Conservation (phyloP, 352 stramenopile genomes). For the Globisporangium apiculatum region DNA sequence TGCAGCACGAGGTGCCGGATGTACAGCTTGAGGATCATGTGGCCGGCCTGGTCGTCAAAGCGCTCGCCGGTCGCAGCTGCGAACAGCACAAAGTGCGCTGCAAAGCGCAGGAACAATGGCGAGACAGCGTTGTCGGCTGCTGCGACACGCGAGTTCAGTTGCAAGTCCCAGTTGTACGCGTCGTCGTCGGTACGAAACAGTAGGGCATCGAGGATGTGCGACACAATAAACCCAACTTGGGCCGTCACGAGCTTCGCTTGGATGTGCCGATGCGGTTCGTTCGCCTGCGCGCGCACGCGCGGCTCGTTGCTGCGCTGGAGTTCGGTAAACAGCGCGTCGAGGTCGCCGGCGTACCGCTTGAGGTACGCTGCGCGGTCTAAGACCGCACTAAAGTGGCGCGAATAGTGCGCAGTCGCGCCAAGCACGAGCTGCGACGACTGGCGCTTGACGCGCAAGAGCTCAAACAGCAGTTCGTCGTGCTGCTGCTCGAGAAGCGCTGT, state of each 20-base stretch:
- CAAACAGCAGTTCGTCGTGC: conserved; percentile 62
- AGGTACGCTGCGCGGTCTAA: conserved; percentile 73
- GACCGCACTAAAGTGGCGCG: conserved; percentile 44
- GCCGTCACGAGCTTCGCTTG: conserved; percentile 75
- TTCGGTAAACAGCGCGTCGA: conserved; percentile 76
- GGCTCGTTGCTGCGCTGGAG: conserved; percentile 55
- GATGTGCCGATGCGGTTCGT: conserved; percentile 63
- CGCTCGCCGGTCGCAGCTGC: conserved; percentile 55
- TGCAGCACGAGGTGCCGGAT: conserved; percentile 80
- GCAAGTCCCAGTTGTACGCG: conserved; percentile 65
- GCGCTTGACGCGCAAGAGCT: conserved; percentile 65
- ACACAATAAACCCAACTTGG: conserved; percentile 75
- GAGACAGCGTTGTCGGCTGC: conserved; percentile 34
- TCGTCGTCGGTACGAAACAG: conserved; percentile 36
- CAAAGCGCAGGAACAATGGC: conserved; percentile 66
- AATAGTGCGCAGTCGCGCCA: conserved; percentile 53
- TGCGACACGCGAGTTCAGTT: conserved; percentile 25
- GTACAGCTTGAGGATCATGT: conserved; percentile 82
- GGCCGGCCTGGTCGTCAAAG: conserved; percentile 51
- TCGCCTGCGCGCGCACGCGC: conserved; percentile 58
- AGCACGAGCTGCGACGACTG: conserved; percentile 70
- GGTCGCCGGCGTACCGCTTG: conserved; percentile 57
- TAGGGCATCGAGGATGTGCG: conserved; percentile 46
- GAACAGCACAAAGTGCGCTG: conserved; percentile 76
- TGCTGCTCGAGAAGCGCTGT: conserved; percentile 61